Percentiles rank a stretch among this genome's conserved stretches.
Conservation (phyloP, 768 basidiomycete genomes). For the Boletus pseudo-olivaceus region DNA sequence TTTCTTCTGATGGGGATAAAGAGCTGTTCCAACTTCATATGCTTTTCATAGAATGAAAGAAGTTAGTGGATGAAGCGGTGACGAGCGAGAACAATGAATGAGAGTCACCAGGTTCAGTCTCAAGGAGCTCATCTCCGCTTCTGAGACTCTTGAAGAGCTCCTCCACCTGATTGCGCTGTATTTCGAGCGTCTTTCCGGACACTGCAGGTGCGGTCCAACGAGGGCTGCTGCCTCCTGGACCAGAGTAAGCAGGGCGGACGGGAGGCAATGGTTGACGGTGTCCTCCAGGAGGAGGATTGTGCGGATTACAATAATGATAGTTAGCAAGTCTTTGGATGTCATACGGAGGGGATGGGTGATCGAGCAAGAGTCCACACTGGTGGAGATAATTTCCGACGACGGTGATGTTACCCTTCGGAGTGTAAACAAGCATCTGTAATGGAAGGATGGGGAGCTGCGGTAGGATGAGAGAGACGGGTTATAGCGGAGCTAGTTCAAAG, state of each 20-base stretch:
- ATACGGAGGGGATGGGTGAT: conserved; percentile 73
- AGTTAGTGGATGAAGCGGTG: conserved; percentile 13
- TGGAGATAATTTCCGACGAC: conserved; percentile 78
- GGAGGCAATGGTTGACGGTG: conserved; percentile 42
- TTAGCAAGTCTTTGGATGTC: conserved; percentile 56
- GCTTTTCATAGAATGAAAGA: conserved; percentile 37
- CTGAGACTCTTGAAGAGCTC: conserved; percentile 88
- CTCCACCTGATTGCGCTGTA: conserved; percentile 91
- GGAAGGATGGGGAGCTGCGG: conserved; percentile 74
- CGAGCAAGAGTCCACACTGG: conserved; percentile 64
- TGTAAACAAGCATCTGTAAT: conserved; percentile 85
- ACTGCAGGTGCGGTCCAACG: conserved; percentile 59
- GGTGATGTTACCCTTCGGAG: conserved; percentile 88
- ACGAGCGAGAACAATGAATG: conserved; percentile 14
- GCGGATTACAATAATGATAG: conserved; percentile 84
- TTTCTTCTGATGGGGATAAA: conserved; percentile 98
- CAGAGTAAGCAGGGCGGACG: conserved; percentile 40
- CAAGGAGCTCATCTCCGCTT: conserved; percentile 80
- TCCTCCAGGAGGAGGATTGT: conserved; percentile 75
- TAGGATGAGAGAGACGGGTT: conserved; percentile 17
- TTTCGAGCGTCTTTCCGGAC: conserved; percentile 77
- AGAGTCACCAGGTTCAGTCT: conserved; percentile 79
- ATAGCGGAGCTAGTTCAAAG: conserved; percentile 12
- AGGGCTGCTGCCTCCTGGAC: conserved; percentile 35
- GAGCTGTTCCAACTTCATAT: conserved; percentile 70